Conservation (phyloP, 441 rosid genomes). For the Breynia disticha region DNA sequence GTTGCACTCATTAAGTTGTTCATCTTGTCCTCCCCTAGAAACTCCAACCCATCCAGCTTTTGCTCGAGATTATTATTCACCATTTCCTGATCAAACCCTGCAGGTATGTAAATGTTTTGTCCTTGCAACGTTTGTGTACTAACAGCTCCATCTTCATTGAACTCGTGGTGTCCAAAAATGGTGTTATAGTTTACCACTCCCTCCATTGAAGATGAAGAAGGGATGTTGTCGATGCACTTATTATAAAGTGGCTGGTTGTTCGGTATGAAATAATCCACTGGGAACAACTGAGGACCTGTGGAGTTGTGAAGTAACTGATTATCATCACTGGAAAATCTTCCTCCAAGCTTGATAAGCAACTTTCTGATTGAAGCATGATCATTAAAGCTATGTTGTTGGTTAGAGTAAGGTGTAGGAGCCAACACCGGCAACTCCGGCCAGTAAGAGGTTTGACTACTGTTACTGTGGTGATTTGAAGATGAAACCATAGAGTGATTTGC, state of each 20-base stretch:
- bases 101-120: slow-evolving; percentile 15
- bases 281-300: slow-evolving; percentile 18
- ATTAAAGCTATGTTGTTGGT: slow-evolving; percentile 25
- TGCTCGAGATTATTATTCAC: slow-evolving; percentile 15
- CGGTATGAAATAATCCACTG: slow-evolving; percentile 7
- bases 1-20: slow-evolving; percentile 7
- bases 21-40: slow-evolving; percentile 26
- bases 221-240: slow-evolving; percentile 12
- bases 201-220: slow-evolving; percentile 25
- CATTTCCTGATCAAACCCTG: slow-evolving; percentile 25
- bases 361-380: slow-evolving; percentile 45
- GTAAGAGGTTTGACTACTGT: slow-evolving; percentile 21
- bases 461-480: slow-evolving; percentile 8
- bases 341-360: slow-evolving; percentile 50
- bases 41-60: slow-evolving; percentile 39
- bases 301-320: slow-evolving; percentile 7
- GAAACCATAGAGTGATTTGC: slow-evolving; percentile 13
- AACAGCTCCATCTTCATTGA: slow-evolving; percentile 16
- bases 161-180: slow-evolving; percentile 10
- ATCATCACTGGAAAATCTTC: slow-evolving; percentile 32
- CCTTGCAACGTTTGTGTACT: slow-evolving; percentile 21
- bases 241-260: slow-evolving; percentile 19
- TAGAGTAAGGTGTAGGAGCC: slow-evolving; percentile 21
- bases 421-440: slow-evolving; percentile 40
- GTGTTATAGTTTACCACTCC: slow-evolving; percentile 13